Evolutionary conservation across 441 rosid species (phyloP), one percentile per base, ranked within the genome.

Genomic region (Aleurites moluccanus): DNA sequence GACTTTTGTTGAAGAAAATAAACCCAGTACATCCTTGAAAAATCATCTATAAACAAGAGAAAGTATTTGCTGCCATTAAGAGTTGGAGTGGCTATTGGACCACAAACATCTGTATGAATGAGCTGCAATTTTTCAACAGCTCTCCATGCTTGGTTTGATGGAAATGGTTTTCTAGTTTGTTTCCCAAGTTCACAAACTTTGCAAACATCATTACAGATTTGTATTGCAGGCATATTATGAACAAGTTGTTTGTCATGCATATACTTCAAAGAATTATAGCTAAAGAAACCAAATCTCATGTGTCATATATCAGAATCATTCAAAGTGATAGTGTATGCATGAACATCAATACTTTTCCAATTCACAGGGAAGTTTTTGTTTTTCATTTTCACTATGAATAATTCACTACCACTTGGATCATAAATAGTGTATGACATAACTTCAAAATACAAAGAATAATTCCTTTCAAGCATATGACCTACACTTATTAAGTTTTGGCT

Each of bases 201-300:
- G 0, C 15, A 55, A 15, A 61, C 44, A 3, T 15, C 33, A n/a
- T 1, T 2, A 10, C 0, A 0, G 4, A 0, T 0, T 0, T 27
- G 1, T 7, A 2, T 28, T 0, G 35, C 6, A 1, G 5, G 25
- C 1, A 63, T 33, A 16, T 63, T 4, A 7, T 18, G 1, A 6
- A 35, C 14, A 5, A 63, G 11, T 13, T 1, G 3, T 30, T 49
- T 53, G 4, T 50, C 20, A 49, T 1, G 9, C 18, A 28, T 33
- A n/a, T 0, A 3, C 27, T 4, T 20, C 15, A 3, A 28, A 6
- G 5, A 20, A 30, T 2, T 3, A 0, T 0, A 27, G 0, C 1
- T 63, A 4, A 63, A 33, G 1, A 8, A 47, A 3, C 23, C 6
- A 18, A 63, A 35, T 35, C 67, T 63, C 2, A 6, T 62, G 3